A percentile compares a stretch with the other conserved stretches of the same genome.
phyloP scores from a whole-genome alignment of 345 rosid genomes.

The Eucalyptus erythrocorys region DNA sequence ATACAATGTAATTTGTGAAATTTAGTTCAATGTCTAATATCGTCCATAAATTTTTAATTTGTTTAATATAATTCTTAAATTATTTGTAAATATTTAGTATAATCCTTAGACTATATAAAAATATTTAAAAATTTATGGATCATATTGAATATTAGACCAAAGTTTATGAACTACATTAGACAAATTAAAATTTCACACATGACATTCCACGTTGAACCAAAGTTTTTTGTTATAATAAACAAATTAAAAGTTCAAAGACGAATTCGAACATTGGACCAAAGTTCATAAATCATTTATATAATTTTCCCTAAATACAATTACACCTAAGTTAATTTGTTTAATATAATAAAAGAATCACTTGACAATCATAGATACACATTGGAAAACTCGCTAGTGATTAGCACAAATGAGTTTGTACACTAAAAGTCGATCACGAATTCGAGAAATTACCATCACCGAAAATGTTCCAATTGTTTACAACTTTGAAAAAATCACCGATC shows the following conservation, averaged over 20 bases:
- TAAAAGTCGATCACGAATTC: too few relatives aligned
- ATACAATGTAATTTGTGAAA: fast-evolving
- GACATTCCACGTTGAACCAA: neutral
- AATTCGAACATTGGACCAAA: too few relatives aligned
- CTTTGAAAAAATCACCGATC: neutral
- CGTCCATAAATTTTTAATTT: neutral
- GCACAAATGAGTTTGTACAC: neutral
- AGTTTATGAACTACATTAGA: neutral
- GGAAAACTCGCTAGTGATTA: neutral
- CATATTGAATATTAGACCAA: neutral
- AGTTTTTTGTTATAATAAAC: neutral
- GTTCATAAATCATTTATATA: too few relatives aligned
- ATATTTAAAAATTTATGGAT: too few relatives aligned
- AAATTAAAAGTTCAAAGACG: too few relatives aligned
- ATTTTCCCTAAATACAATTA: neutral
- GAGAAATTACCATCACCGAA: neutral
- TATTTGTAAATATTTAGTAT: too few relatives aligned
- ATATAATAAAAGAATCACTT: neutral
- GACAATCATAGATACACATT: neutral
- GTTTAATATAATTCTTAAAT: too few relatives aligned
- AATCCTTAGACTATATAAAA: too few relatives aligned
- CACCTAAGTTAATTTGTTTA: neutral
- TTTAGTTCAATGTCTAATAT: too few relatives aligned
- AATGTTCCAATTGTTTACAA: neutral
- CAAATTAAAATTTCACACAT: too few relatives aligned